Evolutionary conservation across 2,329 filamentous ascomycete genomes (phyloP).

Genomic region (Bipolaris oryzae): DNA sequence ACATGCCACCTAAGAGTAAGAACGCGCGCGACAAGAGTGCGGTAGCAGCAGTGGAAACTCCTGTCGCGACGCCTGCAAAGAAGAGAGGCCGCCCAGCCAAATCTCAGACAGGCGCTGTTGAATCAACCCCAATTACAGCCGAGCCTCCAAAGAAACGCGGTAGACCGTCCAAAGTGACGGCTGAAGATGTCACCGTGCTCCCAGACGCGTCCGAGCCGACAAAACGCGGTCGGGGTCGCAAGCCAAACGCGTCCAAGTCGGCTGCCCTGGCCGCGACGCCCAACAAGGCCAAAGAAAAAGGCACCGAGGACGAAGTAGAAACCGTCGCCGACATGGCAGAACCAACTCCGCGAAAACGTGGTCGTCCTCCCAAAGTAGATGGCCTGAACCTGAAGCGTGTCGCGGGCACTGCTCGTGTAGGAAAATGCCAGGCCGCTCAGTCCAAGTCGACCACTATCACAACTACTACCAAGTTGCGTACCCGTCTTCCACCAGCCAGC

Average conservation of each 20-base stretch:
- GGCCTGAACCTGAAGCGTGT: conserved; percentile 22
- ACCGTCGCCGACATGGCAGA: conserved; percentile 1
- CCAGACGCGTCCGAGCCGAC: conserved; percentile 10
- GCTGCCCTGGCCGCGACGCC: conserved; percentile 8
- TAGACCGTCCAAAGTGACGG: conserved; percentile 22
- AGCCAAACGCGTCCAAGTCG: conserved; percentile 9
- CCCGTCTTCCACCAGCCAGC: conserved; percentile 23
- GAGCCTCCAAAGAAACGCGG: conserved; percentile 31
- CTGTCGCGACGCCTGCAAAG: conserved; percentile 18
- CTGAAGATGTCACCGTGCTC: conserved; percentile 9
- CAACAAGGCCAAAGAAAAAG: conserved; percentile 19
- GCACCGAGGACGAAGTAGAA: conserved; percentile 7
- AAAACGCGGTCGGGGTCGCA: conserved; percentile 26
- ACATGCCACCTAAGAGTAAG: conserved; percentile 25
- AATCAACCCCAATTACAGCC: background rate
- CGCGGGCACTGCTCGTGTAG: conserved; percentile 29
- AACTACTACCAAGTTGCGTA: conserved; percentile 22
- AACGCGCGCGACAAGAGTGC: conserved; percentile 15
- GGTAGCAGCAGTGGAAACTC: conserved; percentile 6
- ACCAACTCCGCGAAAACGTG: conserved; percentile 16
- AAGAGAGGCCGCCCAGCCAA: conserved; percentile 30
- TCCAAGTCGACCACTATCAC: conserved; percentile 2
- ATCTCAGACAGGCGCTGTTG: background rate
- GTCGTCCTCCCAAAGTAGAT: conserved; percentile 22
- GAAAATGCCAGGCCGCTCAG: conserved; percentile 23